Evolutionary conservation across 768 basidiomycete genomes (phyloP), one percentile per base, ranked within the genome.

Genomic region (Calocybe cyanea): DNA sequence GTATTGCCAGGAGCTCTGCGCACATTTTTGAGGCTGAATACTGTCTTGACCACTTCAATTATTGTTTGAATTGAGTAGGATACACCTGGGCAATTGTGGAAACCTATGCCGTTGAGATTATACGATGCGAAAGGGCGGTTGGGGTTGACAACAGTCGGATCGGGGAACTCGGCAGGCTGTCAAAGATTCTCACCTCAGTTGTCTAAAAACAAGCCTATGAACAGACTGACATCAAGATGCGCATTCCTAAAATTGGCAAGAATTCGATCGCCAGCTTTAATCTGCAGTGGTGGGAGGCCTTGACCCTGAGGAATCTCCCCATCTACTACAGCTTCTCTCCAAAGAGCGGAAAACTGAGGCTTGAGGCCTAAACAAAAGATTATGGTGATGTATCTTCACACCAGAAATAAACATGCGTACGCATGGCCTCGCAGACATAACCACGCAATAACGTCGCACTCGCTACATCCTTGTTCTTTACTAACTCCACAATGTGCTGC

Each of bases 361-460:
- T 62, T 63, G 18, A 72, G 56, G 9, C 66, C 69, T 70, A 39
- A 6, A 32, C 23, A 19, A n/a, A n/a, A n/a, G n/a, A 28, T 28
- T 28, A 30, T 13, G 15, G 2, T 3, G 19, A 5, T 17, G 23
- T 21, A n/a, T 2, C n/a, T 20, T 18, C 17, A 1, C 14, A 13
- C n/a, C 44, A 21, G n/a, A n/a, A n/a, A 32, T 10, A 33, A 17
- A 13, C n/a, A 15, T 11, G 66, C 71, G 32, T 38, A 74, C 77
- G 63, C 69, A 78, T 70, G 0, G 70, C 78, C 53, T 81, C 77
- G 19, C 70, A 59, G 11, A 75, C 70, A 52, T 80, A 81, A n/a
- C 77, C 78, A 7, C 57, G 62, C 6, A 80, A 55, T 17, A 70
- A 45, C 30, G 69, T 63, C 5, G 54, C 57, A 41, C 68, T 67